These are phyloP conservation scores for Coemansia sp. DNA, from an alignment of 192 early-diverging fungal species.

Conservation along the genomic window DNA sequence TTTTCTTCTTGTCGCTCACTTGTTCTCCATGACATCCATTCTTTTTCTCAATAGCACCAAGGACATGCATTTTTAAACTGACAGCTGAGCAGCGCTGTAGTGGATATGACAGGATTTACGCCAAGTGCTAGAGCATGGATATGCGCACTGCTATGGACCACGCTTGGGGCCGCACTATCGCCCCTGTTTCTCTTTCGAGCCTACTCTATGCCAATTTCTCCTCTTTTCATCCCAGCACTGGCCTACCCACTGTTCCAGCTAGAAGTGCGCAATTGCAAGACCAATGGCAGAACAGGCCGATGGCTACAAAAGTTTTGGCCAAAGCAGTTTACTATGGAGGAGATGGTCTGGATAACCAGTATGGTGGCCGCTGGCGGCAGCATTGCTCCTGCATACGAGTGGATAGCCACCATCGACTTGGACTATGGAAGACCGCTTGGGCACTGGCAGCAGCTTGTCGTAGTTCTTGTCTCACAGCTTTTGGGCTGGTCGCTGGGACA, in stretches of 20 bases:
- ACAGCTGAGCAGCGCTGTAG: background rate
- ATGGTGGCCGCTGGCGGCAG: slow-evolving; percentile 48
- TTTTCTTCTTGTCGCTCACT: too few relatives aligned
- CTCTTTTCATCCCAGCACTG: slow-evolving; percentile 38
- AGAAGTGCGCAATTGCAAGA: background rate
- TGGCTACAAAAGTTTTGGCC: slow-evolving; percentile 2
- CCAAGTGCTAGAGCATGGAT: slow-evolving; percentile 35
- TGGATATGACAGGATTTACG: slow-evolving; percentile 4
- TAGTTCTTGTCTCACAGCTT: slow-evolving; percentile 38
- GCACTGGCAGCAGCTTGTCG: slow-evolving; percentile 33
- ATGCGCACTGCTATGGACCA: slow-evolving; percentile 32
- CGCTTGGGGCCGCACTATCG: slow-evolving; percentile 27
- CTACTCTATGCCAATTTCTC: slow-evolving; percentile 41
- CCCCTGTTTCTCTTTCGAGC: slow-evolving; percentile 46
- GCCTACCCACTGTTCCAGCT: slow-evolving; percentile 34
- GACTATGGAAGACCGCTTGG: slow-evolving; percentile 35
- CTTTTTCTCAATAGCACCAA: background rate
- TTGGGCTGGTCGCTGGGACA: slow-evolving; percentile 47
- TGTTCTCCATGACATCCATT: background rate
- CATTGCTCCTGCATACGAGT: slow-evolving; percentile 49
- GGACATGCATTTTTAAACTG: background rate
- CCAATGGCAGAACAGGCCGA: background rate
- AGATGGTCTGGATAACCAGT: slow-evolving; percentile 46
- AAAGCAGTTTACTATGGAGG: slow-evolving; percentile 20
- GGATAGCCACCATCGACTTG: slow-evolving; percentile 41